Evolutionary conservation across 345 rosid species (phyloP), one percentile per base, ranked within the genome.

Genomic region (Eutrema japonicum): DNA sequence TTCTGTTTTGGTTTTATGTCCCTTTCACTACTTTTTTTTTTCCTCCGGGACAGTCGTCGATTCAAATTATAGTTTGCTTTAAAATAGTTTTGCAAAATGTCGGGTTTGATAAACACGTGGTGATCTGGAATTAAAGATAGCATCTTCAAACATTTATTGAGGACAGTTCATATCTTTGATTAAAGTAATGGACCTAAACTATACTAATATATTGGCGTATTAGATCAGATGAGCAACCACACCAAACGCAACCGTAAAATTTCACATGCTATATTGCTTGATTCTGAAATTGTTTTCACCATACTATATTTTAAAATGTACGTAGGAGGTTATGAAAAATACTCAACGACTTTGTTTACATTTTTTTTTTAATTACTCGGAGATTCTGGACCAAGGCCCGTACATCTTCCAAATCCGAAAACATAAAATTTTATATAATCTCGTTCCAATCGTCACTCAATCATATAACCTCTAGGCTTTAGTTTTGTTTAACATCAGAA

Each of bases 181-280:
- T 59, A 60, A 33, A 75, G 49, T 60, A 43, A 75, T 68, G 10
- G 26, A 51, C 18, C 48, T 10, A 26, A 61, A 12, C 11, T 50
- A 41, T 37, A 33, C 41, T 65, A 30, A 16, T 57, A 58, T 58
- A 48, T 6, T 74, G 27, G 18, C 45, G 38, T 48, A 10, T 18
- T 18, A 18, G 18, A 18, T 74, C 37, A 66, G 78, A 74, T 58
- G 72, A 74, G 37, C 72, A 57, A 74, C 67, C 68, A 13, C 67
- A 58, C 47, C 78, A 74, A 49, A 66, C 78, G 29, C 53, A 74
- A 66, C 62, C 73, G 73, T 74, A 68, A 66, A 66, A 66, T 58
- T 66, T 30, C 62, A 58, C 68, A 74, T 74, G 78, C 61, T 32
- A 4, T 58, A 8, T 32, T 60, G 22, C 59, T 50, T 69, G 4